Base-by-base conservation (phyloP, 305 asterid genomes). In the Nicotiana rustica region DNA sequence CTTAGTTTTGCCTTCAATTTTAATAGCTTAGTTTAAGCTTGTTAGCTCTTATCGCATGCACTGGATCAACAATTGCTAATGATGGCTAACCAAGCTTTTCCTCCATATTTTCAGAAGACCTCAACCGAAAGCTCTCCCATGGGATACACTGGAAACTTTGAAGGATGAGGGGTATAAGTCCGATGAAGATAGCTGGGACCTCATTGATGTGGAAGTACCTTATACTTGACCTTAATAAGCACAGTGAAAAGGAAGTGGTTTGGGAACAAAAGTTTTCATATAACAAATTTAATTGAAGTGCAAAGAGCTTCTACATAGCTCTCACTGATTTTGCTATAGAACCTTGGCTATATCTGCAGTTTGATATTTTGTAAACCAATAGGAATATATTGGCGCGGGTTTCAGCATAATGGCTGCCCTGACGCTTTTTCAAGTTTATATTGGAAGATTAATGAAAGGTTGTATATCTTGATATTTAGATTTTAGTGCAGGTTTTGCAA, bases 121-220 rank as follows among this genome's bases (percentile, higher is more conserved):
- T 10, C 66, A 10, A 21, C 82, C 85, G 38, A 86, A 79, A 70
- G 56, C 71, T 56, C 18, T 56, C 47, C 19, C 67, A 73, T 49
- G 73, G 75, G 81, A 19, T 19, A 70, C 80, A 14, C 52, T 0
- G 9, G 82, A 81, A 55, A 52, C 47, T 21, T 14, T 60, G 47
- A 77, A 83, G 49, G 57, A 56, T 6, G 69, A 71, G 62, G 81
- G 84, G 3, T 81, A 81, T 1, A 70, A 47, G 56, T 84, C 86
- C 10, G 85, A 79, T 60, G 88, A 86, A 18, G 88, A 86, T 68
- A 80, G 66, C 67, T 86, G 88, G 88, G 86, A 86, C 33, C 65
- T 83, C 55, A 21, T 29, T 2, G 82, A 44, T 3, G 19, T 52
- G 17, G 85, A 86, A 81, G 10, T 55, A 21, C 86, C 86, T 4